Conservation (phyloP, 345 rosid species). For the Cardiospermum halicacabum region DNA sequence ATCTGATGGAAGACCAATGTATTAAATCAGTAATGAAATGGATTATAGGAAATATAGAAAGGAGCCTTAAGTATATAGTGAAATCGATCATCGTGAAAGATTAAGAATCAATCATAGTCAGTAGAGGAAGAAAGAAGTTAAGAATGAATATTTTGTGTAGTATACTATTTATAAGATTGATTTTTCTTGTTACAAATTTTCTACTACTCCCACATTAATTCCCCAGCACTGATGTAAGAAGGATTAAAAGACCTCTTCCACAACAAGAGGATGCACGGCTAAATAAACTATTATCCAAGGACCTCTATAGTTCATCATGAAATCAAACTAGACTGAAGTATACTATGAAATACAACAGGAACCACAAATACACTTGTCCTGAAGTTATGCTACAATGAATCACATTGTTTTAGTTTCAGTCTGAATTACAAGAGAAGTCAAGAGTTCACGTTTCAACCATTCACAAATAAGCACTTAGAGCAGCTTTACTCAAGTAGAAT, state of each 20-base stretch:
- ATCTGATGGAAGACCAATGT: conserved; percentile 39
- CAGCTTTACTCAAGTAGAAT: background rate
- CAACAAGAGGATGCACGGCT: background rate
- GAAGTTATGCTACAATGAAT: no score
- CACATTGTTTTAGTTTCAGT: background rate
- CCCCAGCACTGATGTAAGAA: background rate
- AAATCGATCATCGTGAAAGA: background rate
- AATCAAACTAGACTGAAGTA: background rate
- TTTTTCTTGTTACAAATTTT: background rate
- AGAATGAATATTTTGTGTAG: background rate
- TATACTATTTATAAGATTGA: background rate
- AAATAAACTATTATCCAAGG: background rate
- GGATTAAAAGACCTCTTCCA: background rate
- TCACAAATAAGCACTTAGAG: background rate
- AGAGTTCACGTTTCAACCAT: background rate
- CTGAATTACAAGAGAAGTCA: background rate
- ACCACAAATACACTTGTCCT: no score
- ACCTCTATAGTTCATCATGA: background rate
- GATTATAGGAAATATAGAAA: background rate
- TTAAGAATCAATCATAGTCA: background rate
- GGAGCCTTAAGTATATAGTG: background rate
- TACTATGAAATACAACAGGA: background rate
- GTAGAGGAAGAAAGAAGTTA: background rate
- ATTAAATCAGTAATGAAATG: conserved; percentile 1
- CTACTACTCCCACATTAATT: background rate